phyloP scores from a whole-genome alignment of 257 asterid genomes.

The Nicotiana benthamiana region DNA sequence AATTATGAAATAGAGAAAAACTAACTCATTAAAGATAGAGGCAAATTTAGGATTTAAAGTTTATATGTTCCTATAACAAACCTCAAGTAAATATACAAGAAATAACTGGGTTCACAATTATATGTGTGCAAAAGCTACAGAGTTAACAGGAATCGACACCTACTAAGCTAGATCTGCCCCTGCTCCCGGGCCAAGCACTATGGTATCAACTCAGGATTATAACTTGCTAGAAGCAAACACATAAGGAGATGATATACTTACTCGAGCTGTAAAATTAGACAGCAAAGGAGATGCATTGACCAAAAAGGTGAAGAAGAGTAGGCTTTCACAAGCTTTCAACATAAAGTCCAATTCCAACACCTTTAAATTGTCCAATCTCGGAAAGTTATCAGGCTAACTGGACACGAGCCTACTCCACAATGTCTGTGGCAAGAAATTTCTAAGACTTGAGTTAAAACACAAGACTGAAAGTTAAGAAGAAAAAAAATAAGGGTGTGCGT shows the following conservation, averaged over 20 bases:
- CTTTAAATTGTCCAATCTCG: neutral
- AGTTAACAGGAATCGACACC: no score
- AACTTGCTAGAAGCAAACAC: neutral
- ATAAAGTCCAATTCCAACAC: neutral
- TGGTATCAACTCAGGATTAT: neutral
- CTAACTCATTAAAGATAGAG: no score
- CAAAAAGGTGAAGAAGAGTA: neutral
- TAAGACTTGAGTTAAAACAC: neutral
- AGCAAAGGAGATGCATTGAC: neutral
- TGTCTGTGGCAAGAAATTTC: neutral
- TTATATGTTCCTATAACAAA: no score
- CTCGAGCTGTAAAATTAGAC: neutral
- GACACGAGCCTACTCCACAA: neutral
- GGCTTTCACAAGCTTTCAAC: neutral
- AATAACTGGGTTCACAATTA: no score
- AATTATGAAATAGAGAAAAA: no score
- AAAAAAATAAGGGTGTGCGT: neutral
- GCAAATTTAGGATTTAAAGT: no score
- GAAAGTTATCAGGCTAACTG: neutral
- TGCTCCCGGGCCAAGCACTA: neutral
- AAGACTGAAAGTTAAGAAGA: neutral
- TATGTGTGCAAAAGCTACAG: no score
- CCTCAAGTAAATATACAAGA: no score
- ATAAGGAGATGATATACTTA: neutral
- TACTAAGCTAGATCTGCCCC: no score